phyloP scores from a whole-genome alignment of 352 stramenopile genomes.

The Phytophthora fragariaefolia region DNA sequence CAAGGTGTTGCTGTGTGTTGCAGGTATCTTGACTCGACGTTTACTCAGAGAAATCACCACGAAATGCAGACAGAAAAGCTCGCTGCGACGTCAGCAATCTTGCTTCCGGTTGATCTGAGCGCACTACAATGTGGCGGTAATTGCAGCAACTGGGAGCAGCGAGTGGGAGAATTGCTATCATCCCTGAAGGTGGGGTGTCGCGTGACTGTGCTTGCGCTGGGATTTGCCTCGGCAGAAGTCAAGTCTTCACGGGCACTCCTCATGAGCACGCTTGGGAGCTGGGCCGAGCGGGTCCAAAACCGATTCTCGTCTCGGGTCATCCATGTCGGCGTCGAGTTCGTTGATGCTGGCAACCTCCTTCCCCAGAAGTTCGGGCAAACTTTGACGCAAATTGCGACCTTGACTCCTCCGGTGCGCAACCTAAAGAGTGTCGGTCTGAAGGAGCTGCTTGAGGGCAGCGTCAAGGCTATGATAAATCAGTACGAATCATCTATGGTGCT shows the following conservation, averaged over 20 bases:
- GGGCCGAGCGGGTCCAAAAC: constrained; percentile 36
- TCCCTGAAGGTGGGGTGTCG: constrained; percentile 39
- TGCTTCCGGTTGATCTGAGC: constrained; percentile 66
- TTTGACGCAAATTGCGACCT: constrained; percentile 34
- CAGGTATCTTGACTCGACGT: constrained; percentile 62
- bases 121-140: constrained; percentile 41
- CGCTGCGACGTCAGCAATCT: constrained; percentile 51
- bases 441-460: constrained; percentile 48
- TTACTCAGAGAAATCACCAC: constrained; percentile 22
- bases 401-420: constrained; percentile 31
- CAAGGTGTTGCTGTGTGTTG: constrained; percentile 57
- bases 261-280: constrained; percentile 35
- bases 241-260: constrained; percentile 24
- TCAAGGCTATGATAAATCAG: constrained; percentile 44
- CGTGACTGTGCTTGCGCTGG: constrained; percentile 52
- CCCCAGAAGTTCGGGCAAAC: constrained; percentile 37
- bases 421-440: constrained; percentile 43
- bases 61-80: constrained; percentile 44
- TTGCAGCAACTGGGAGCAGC: constrained; percentile 50
- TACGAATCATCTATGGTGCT: constrained; percentile 37
- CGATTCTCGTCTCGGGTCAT: constrained; percentile 26
- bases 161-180: constrained; percentile 41
- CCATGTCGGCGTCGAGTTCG: constrained; percentile 37
- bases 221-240: constrained; percentile 43
- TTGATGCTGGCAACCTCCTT: constrained; percentile 23